These are phyloP conservation scores for Cyclanthera cordifolia DNA, from an alignment of 306 rosid genomes.

Conservation along the genomic window DNA sequence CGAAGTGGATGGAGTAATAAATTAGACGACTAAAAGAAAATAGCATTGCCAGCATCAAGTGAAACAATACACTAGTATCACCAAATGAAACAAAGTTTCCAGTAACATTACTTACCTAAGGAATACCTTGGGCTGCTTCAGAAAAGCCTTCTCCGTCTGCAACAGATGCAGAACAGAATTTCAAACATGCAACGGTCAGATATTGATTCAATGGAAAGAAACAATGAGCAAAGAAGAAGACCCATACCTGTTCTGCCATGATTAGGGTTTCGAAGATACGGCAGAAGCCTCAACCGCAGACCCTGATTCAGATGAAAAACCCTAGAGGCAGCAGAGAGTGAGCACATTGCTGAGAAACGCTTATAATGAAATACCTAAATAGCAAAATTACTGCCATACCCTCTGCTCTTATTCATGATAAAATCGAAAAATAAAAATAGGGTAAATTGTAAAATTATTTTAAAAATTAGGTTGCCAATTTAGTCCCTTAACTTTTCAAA, in stretches of 20 bases:
- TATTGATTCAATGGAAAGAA: not conserved
- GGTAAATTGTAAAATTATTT: too few species aligned
- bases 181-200: not conserved
- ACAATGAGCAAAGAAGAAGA: not conserved
- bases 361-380: constrained; percentile 19
- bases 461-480: too few species aligned
- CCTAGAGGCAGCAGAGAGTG: constrained; percentile 7
- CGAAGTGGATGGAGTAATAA: not conserved
- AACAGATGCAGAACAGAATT: constrained; percentile 1
- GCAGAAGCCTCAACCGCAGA: constrained; percentile 11
- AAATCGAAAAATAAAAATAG: too few species aligned
- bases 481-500: too few species aligned
- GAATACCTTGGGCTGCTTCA: constrained; percentile 69
- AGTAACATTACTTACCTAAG: constrained; percentile 23
- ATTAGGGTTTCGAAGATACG: constrained; percentile 2
- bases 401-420: not conserved
- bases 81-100: too few species aligned
- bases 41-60: not conserved
- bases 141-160: constrained; percentile 65
- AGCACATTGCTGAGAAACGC: not conserved
- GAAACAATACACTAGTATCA: not conserved
- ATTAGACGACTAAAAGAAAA: not conserved
- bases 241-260: constrained; percentile 59
- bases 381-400: constrained; percentile 10
- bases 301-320: constrained; percentile 10